A percentile compares a stretch with the other conserved stretches of the same genome.
Conservation (phyloP, 2,329 filamentous ascomycete genomes). For the Zymoseptoria passerinii region DNA sequence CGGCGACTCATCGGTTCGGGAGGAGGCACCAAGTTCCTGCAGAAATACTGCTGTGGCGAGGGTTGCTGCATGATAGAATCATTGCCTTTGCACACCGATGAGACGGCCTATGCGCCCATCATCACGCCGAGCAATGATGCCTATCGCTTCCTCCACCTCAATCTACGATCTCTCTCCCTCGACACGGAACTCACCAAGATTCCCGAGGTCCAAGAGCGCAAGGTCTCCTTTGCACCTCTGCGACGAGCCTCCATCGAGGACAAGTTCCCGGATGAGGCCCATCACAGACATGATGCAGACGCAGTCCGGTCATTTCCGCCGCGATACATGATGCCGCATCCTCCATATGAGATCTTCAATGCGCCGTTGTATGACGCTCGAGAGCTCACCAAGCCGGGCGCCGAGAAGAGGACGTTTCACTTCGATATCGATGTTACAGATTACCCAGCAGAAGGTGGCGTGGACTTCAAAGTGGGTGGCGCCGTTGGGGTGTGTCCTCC, state of each 20-base stretch:
- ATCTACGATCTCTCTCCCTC: slow-evolving; percentile 63
- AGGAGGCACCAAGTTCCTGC: slow-evolving; percentile 50
- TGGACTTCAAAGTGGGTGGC: slow-evolving; percentile 93
- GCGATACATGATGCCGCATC: slow-evolving; percentile 85
- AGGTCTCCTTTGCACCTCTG: slow-evolving; percentile 44
- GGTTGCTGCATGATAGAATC: slow-evolving; percentile 55
- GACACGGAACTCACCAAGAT: slow-evolving; percentile 63
- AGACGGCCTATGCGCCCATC: slow-evolving; percentile 41
- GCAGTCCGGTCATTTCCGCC: slow-evolving; percentile 60
- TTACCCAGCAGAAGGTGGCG: slow-evolving; percentile 73
- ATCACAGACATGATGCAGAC: slow-evolving; percentile 32
- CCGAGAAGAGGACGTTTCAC: slow-evolving; percentile 94
- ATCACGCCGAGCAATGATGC: slow-evolving; percentile 70
- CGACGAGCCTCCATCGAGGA: slow-evolving; percentile 43
- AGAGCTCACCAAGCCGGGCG: slow-evolving; percentile 77
- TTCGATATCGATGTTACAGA: slow-evolving; percentile 95
- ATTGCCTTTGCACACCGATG: slow-evolving; percentile 40
- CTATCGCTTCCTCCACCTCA: slow-evolving; percentile 69
- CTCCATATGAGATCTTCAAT: slow-evolving; percentile 83
- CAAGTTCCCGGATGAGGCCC: slow-evolving; percentile 42
- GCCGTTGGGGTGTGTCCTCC: slow-evolving; percentile 90
- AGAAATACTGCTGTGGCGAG: slow-evolving; percentile 57
- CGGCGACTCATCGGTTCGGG: slow-evolving; percentile 49
- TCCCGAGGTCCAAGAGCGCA: slow-evolving; percentile 65
- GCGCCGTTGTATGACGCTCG: slow-evolving; percentile 79